phyloP scores from a whole-genome alignment of 257 asterid species.

The Thymus mandschuricus region DNA sequence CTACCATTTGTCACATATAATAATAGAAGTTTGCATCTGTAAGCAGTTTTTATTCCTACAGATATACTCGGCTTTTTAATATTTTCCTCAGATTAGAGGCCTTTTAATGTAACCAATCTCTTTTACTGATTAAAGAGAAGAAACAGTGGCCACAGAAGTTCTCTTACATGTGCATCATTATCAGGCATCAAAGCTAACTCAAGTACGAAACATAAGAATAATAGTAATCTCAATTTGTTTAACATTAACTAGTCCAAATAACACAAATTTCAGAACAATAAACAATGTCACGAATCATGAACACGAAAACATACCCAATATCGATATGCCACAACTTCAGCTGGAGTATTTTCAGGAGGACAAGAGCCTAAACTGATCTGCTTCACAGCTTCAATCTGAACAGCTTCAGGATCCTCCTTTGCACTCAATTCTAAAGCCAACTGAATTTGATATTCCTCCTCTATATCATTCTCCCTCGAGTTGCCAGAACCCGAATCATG shows the following conservation, averaged over 20 bases:
- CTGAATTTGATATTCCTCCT: slow-evolving; percentile 94
- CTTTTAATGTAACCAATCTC: background rate
- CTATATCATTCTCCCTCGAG: slow-evolving; percentile 82
- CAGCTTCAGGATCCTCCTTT: slow-evolving; percentile 98
- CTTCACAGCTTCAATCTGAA: slow-evolving; percentile 97
- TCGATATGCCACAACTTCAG: slow-evolving; percentile 84
- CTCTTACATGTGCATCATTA: background rate
- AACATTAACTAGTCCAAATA: slow-evolving; percentile 5
- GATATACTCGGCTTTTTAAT: background rate
- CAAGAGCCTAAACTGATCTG: slow-evolving; percentile 93
- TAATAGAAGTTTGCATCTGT: background rate
- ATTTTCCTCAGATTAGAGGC: background rate
- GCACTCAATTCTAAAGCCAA: slow-evolving; percentile 94
- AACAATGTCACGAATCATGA: background rate
- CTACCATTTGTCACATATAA: background rate
- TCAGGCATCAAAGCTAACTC: slow-evolving; percentile 4
- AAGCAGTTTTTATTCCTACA: background rate
- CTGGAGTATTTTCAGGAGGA: slow-evolving; percentile 72
- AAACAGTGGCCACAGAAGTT: slow-evolving; percentile 5
- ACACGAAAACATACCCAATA: slow-evolving; percentile 69
- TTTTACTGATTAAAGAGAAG: background rate
- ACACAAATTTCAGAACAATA: background rate
- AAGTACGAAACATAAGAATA: background rate
- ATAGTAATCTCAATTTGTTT: slow-evolving; percentile 2
- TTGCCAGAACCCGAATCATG: slow-evolving; percentile 63